Evolutionary conservation across 1,139 yeast genomes (phyloP), one percentile per base, ranked within the genome.

Genomic region (Lipomyces yarrowii): DNA sequence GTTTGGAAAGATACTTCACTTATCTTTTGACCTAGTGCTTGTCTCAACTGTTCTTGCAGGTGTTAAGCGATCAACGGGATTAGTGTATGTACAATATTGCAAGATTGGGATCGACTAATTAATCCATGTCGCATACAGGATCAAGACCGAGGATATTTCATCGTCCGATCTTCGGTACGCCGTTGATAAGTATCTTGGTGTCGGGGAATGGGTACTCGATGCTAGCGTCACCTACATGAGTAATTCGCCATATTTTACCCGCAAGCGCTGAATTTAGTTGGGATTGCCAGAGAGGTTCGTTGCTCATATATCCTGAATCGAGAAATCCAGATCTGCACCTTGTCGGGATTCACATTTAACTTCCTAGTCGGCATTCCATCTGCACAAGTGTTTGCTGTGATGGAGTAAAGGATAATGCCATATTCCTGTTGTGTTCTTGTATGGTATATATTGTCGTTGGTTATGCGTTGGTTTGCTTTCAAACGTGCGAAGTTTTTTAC

Each of bases 41-140:
- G 82, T 91, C 4, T 89, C 97, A 0, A 89, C 97, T 0, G 85
- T 92, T 63, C 81, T 94, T 64, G 97, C 98, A 0, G 98, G 98
- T 1, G 87, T 94, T 61, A 91, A 89, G 78, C 86, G 97, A 76
- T 87, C 88, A 72, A 89, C 98, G 2, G 98, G 98, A 0, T 81
- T 93, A 57, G 84, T 91, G 80, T 81, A 75, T 67, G 83, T 79
- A 13, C 48, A 10, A 15, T 23, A 0, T 18, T 42, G 18, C 11
- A 18, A 7, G 3, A 8, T 42, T 42, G 48, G 21, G 48, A 42
- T 42, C 48, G 48, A 11, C 21, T 42, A 42, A 42, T 18, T n/a
- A 26, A n/a, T n/a, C n/a, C 10, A 8, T 42, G 48, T n/a, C 6
- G 48, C 3, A 2, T 26, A 18, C n/a, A 67, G 69, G 52, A 69